These are phyloP conservation scores for Wickerhamomyces strasburgensis DNA, from an alignment of 805 yeast genomes.

Conservation along the genomic window DNA sequence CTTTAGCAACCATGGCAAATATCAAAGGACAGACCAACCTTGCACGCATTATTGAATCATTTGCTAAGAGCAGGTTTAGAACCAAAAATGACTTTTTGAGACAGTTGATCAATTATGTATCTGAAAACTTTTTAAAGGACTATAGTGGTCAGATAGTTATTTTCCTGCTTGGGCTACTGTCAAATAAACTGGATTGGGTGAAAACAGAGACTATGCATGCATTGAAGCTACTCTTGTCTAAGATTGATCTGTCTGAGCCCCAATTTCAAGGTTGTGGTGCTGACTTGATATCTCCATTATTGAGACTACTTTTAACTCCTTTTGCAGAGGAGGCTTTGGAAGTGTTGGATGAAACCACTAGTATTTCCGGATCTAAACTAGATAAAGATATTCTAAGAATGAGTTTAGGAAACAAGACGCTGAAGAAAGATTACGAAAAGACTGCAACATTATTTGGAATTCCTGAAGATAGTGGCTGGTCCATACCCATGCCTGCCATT, in stretches of 20 bases:
- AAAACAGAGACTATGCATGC: slow-evolving; percentile 74
- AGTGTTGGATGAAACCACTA: slow-evolving; percentile 79
- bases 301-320: slow-evolving; percentile 75
- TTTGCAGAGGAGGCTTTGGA: slow-evolving; percentile 85
- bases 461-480: slow-evolving; percentile 96
- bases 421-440: slow-evolving; percentile 75
- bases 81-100: slow-evolving; percentile 85
- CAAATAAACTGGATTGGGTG: slow-evolving; percentile 76
- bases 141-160: slow-evolving; percentile 72
- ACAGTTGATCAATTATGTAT: slow-evolving; percentile 72
- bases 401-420: slow-evolving; percentile 78
- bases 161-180: slow-evolving; percentile 69
- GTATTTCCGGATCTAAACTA: slow-evolving; percentile 84
- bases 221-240: slow-evolving; percentile 68
- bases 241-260: slow-evolving; percentile 67
- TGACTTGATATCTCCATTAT: slow-evolving; percentile 84
- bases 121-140: slow-evolving; percentile 63
- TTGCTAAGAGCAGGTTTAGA: slow-evolving; percentile 74
- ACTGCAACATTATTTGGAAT: slow-evolving; percentile 90
- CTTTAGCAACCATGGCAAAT: slow-evolving; percentile 59
- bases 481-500: slow-evolving; percentile 91
- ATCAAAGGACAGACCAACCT: slow-evolving; percentile 50
- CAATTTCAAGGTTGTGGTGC: slow-evolving; percentile 92
- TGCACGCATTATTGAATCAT: slow-evolving; percentile 68
- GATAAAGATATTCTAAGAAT: slow-evolving; percentile 90